Percentiles rank a stretch among this genome's conserved stretches.
Conservation (phyloP, 148 eudicot species). For the Pharnaceum exiguum region DNA sequence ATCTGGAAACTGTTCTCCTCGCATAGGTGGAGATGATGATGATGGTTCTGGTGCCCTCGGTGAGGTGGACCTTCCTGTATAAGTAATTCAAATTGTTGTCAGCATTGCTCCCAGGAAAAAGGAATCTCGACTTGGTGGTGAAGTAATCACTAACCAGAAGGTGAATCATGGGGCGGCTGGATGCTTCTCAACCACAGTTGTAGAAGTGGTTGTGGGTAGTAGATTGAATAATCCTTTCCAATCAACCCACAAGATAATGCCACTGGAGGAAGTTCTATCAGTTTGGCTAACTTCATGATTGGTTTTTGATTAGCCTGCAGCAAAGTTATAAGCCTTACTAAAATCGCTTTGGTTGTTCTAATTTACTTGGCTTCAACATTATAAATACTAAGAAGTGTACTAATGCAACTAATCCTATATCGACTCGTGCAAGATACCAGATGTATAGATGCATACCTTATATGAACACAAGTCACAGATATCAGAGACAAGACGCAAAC, state of each 20-base stretch:
- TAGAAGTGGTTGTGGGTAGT: slow-evolving; percentile 68
- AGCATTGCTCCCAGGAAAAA: neutral
- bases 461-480: neutral
- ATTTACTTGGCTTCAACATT: neutral
- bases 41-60: slow-evolving; percentile 61
- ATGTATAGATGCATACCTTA: neutral
- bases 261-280: slow-evolving; percentile 73
- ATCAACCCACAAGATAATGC: slow-evolving; percentile 47
- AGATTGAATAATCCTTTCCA: slow-evolving; percentile 29
- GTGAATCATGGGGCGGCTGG: slow-evolving; percentile 54
- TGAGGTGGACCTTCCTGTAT: slow-evolving; percentile 47
- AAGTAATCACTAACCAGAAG: slow-evolving; percentile 51
- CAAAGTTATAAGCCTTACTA: neutral
- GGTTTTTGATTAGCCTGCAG: slow-evolving; percentile 34
- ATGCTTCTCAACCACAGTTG: slow-evolving; percentile 59
- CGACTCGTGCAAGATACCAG: neutral
- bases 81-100: neutral
- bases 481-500: slow-evolving; percentile 23
- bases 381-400: too few relatives aligned
- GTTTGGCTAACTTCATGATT: slow-evolving; percentile 43
- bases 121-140: neutral
- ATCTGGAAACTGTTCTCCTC: slow-evolving; percentile 30
- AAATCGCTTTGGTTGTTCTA: neutral
- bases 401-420: too few relatives aligned
- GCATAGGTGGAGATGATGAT: slow-evolving; percentile 45